Evolutionary conservation across 306 rosid species (phyloP), one percentile per base, ranked within the genome.

Genomic region (Herpetospermum pedunculosum): DNA sequence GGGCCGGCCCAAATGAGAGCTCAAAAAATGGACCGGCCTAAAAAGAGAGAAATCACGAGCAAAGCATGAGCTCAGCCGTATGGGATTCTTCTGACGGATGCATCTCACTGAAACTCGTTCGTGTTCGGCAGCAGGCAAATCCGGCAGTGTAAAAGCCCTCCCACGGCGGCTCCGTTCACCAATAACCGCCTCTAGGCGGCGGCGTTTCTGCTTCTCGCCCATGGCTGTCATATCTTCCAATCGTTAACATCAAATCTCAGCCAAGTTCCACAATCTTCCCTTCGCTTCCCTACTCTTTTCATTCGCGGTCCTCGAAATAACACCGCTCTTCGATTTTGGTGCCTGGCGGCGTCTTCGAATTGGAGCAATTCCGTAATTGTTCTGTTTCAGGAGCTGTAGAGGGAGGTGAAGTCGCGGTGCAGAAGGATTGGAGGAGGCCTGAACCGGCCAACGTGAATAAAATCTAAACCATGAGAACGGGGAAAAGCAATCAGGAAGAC

Each of bases 401-500:
- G 50, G 71, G 34, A 65, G 49, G 25, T 43, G n/a, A 70, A 70
- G 13, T 30, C 28, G 46, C 58, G 23, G 58, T 44, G 16, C 25
- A 18, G 26, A 63, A 70, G 58, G 74, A 70, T 70, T 70, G 41
- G 57, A 70, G 41, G 38, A 70, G 41, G 38, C 58, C 29, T 70
- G 26, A 43, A 18, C 57, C 43, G 53, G 26, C 26, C 18, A 15
- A 32, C 15, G 29, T 32, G 46, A 53, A 63, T 4, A 52, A 14
- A 23, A 28, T 32, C 72, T 47, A 69, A 84, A 84, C 55, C 70
- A 95, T 95, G 99, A 91, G 92, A 84, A 82, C 89, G 19, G 91
- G 87, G 63, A 95, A 95, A 74, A 84, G 85, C 75, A 87, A 73
- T 41, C 91, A 79, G 47, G 96, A 91, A 63, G 99, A 95, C 49